phyloP scores from a whole-genome alignment of 148 eudicot species.

The Vaccinium macrocarpon region DNA sequence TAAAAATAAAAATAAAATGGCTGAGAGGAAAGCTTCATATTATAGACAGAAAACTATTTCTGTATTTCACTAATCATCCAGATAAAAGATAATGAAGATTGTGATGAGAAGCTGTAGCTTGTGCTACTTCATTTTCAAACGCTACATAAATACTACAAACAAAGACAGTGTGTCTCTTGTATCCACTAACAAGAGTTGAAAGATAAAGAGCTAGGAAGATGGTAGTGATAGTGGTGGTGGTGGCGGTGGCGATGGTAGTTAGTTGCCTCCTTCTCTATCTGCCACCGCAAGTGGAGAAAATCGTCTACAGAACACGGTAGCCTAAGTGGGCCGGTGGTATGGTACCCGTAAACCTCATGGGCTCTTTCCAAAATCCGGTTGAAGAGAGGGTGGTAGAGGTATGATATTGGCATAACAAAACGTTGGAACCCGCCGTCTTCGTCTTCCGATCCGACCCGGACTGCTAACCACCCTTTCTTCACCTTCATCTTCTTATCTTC shows the following conservation, averaged over 20 bases:
- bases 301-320: conserved; percentile 9
- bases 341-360: conserved; percentile 11
- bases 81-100: neutral
- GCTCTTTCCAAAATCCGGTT: conserved; percentile 10
- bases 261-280: conserved; percentile 5
- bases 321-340: conserved; percentile 8
- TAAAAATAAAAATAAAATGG: neutral
- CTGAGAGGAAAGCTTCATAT: neutral
- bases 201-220: conserved; percentile 13
- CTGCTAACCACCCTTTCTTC: conserved; percentile 17
- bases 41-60: neutral
- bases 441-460: conserved; percentile 9
- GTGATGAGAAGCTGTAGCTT: neutral
- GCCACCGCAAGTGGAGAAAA: conserved; percentile 9
- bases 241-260: neutral
- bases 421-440: conserved; percentile 1
- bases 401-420: conserved; percentile 12
- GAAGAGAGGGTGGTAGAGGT: conserved; percentile 9
- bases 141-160: no score
- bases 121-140: neutral
- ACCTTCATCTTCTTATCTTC: conserved; percentile 15
- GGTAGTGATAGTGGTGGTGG: conserved; percentile 2
- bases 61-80: neutral
- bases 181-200: neutral
- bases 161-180: no score